phyloP scores from a whole-genome alignment of 306 rosid species.

The Morella rubra region DNA sequence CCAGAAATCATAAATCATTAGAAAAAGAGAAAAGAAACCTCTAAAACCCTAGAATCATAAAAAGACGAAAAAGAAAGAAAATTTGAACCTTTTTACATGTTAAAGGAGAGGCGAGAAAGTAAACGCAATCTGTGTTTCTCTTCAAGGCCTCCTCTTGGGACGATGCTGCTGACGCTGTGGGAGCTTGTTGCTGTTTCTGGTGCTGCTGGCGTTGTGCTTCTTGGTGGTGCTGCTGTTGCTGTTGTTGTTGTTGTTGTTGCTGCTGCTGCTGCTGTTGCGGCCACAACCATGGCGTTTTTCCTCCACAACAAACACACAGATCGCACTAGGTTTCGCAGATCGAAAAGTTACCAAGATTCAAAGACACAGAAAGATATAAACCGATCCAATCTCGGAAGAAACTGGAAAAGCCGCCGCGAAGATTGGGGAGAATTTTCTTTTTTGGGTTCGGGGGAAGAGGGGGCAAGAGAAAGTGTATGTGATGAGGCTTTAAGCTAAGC shows the following conservation, averaged over 20 bases:
- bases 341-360: slow-evolving; percentile 24
- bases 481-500: slow-evolving; percentile 52
- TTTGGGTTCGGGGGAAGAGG: slow-evolving; percentile 1
- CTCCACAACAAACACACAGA: slow-evolving; percentile 24
- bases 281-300: slow-evolving; percentile 67
- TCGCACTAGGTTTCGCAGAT: slow-evolving; percentile 11
- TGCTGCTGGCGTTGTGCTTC: slow-evolving; percentile 17
- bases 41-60: slow-evolving; percentile 10
- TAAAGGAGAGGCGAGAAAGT: slow-evolving; percentile 97
- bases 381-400: slow-evolving; percentile 55
- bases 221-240: slow-evolving; percentile 30
- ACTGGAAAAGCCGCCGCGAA: slow-evolving; percentile 65
- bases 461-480: slow-evolving; percentile 25
- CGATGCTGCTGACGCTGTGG: slow-evolving; percentile 35
- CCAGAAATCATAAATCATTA: not conserved
- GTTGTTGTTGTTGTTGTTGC: slow-evolving; percentile 41
- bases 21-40: not conserved
- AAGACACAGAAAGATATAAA: slow-evolving; percentile 5
- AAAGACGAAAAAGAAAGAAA: not conserved
- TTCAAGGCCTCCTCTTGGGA: slow-evolving; percentile 85
- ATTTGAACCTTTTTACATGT: slow-evolving; percentile 89
- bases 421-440: not conserved
- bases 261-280: slow-evolving; percentile 47
- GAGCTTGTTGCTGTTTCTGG: not conserved
- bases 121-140: slow-evolving; percentile 95